A percentile compares a stretch with the other conserved stretches of the same genome.
Evolutionary conservation across 2,329 filamentous ascomycete species (phyloP).

Genomic region (Escovopsis sp.): DNA sequence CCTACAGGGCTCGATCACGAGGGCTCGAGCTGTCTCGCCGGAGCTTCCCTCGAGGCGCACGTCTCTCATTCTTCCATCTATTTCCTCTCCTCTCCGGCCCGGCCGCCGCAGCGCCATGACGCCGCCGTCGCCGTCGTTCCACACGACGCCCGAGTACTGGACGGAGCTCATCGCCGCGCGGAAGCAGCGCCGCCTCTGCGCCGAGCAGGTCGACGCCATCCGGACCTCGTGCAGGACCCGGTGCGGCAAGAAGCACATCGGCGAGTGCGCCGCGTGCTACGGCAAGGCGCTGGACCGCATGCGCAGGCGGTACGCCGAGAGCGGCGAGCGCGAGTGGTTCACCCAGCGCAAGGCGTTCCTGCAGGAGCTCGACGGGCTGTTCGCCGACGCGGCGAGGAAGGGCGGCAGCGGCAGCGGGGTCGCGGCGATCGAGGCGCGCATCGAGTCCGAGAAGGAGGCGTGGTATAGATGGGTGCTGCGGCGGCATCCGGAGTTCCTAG

Average conservation of each 20-base stretch:
- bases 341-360: constrained; percentile 32
- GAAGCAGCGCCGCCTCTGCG: constrained; percentile 21
- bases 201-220: constrained; percentile 27
- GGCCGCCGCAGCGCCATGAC: background rate
- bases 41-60: too few species aligned
- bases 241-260: constrained; percentile 27
- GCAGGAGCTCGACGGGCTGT: constrained; percentile 32
- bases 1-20: too few species aligned
- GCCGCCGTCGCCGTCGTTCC: constrained; percentile 7
- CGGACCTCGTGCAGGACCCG: constrained; percentile 27
- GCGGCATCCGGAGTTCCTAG: constrained; percentile 24
- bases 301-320: constrained; percentile 21
- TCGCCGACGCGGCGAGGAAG: constrained; percentile 25
- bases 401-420: constrained; percentile 14
- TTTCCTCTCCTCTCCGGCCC: too few species aligned
- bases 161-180: constrained; percentile 21
- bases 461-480: constrained; percentile 36
- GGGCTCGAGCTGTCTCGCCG: too few species aligned
- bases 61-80: too few species aligned
- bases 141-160: constrained; percentile 24
- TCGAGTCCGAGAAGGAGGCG: constrained; percentile 35
- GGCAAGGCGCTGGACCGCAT: constrained; percentile 31
- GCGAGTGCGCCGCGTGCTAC: constrained; percentile 35
- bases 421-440: constrained; percentile 31
- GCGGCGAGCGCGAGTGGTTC: constrained; percentile 35